Percentiles rank a stretch among this genome's conserved stretches.
Evolutionary conservation across 2,329 filamentous ascomycete species (phyloP).

Genomic region (Coniella vitis): DNA sequence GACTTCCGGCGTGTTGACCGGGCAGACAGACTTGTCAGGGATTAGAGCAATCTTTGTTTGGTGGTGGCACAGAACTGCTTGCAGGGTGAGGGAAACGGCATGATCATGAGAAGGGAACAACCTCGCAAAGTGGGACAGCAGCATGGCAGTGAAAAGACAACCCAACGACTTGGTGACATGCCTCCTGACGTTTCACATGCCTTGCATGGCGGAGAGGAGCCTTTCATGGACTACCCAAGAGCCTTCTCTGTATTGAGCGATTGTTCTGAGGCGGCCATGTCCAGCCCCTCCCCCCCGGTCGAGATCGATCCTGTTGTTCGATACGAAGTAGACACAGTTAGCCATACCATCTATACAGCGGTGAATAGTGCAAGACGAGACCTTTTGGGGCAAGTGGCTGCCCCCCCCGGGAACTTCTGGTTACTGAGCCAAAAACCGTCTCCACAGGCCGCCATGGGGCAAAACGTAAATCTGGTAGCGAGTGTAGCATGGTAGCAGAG

Average conservation of each 20-base stretch:
- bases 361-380: too few relatives aligned
- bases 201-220: slow-evolving; percentile 12
- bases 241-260: slow-evolving; percentile 6
- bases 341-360: background rate
- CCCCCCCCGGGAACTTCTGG: background rate
- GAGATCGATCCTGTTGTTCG: background rate
- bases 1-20: too few relatives aligned
- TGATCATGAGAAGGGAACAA: background rate
- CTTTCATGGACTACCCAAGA: slow-evolving; percentile 2
- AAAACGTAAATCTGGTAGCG: too few relatives aligned
- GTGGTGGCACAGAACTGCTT: too few relatives aligned
- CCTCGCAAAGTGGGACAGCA: slow-evolving; percentile 3
- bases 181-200: slow-evolving; percentile 16
- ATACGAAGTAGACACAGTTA: background rate
- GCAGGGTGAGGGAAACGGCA: too few relatives aligned
- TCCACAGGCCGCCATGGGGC: too few relatives aligned
- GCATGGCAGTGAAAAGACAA: slow-evolving; percentile 5
- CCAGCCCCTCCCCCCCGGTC: too few relatives aligned
- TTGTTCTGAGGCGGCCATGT: slow-evolving; percentile 8
- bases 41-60: too few relatives aligned
- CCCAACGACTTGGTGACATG: slow-evolving; percentile 8
- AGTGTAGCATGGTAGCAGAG: background rate
- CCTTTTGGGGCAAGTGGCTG: too few relatives aligned
- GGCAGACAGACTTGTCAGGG: too few relatives aligned
- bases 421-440: background rate